phyloP scores from a whole-genome alignment of 768 basidiomycete species.

The Saitozyma sp. region DNA sequence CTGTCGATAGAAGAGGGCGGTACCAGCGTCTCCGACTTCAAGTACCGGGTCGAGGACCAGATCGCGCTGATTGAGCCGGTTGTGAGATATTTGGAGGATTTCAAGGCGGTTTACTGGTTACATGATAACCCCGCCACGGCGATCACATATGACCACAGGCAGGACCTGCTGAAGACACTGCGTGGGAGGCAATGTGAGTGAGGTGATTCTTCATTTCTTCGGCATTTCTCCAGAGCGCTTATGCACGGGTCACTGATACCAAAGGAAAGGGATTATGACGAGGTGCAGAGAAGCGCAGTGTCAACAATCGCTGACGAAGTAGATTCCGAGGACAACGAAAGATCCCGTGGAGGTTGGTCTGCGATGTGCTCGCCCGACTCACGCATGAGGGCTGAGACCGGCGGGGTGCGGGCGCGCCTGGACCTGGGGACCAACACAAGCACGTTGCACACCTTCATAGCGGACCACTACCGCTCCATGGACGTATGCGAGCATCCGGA shows the following conservation, averaged over 20 bases:
- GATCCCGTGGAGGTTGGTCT: constrained; percentile 25
- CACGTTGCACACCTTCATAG: constrained; percentile 45
- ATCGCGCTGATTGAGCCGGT: constrained; percentile 28
- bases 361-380: constrained; percentile 22
- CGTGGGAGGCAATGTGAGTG: constrained; percentile 44
- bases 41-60: constrained; percentile 33
- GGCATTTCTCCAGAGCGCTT: neutral
- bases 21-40: constrained; percentile 34
- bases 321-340: constrained; percentile 24
- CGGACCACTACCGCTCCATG: constrained; percentile 43
- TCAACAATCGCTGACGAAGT: constrained; percentile 21
- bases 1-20: constrained; percentile 8
- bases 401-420: neutral
- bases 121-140: constrained; percentile 40
- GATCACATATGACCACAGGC: constrained; percentile 31
- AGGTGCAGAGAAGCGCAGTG: no score
- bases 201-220: neutral
- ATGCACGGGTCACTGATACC: no score
- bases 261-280: no score
- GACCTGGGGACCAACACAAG: no score
- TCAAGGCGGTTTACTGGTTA: constrained; percentile 33
- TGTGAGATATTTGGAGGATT: constrained; percentile 30
- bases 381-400: constrained; percentile 3
- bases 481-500: constrained; percentile 54
- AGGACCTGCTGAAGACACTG: constrained; percentile 28